These are phyloP conservation scores for Myriangium duriaei DNA, from an alignment of 2,329 filamentous ascomycete genomes.

Conservation along the genomic window DNA sequence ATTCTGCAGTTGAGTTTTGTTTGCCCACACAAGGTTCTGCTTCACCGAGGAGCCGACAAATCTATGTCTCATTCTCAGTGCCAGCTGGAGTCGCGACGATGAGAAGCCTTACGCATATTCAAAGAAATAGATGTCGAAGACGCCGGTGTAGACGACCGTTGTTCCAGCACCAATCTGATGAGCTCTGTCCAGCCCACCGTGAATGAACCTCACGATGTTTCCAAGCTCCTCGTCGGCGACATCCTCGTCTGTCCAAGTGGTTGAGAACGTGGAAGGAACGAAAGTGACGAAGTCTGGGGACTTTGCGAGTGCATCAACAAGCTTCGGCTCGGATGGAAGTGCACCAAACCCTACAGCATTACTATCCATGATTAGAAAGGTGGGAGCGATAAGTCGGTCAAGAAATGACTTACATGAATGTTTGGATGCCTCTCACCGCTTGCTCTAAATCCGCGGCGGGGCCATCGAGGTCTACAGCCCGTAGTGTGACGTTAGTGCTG, in stretches of 20 bases:
- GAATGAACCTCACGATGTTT: background rate
- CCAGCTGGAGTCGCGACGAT: too few relatives aligned
- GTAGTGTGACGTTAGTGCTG: too few relatives aligned
- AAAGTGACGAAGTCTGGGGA: constrained; percentile 8
- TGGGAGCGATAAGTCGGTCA: too few relatives aligned
- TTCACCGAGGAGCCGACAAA: constrained; percentile 8
- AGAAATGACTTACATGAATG: background rate
- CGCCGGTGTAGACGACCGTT: background rate
- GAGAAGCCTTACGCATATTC: background rate
- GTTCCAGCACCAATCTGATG: background rate
- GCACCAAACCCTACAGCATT: constrained; percentile 7
- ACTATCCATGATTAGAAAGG: constrained; percentile 1
- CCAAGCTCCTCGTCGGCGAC: background rate
- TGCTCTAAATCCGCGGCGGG: too few relatives aligned
- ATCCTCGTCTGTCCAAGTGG: constrained; percentile 6
- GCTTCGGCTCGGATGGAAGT: constrained; percentile 3
- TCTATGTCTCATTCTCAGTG: too few relatives aligned
- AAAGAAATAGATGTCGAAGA: background rate
- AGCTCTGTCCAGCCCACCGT: background rate
- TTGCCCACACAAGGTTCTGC: constrained; percentile 2
- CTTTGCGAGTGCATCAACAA: constrained; percentile 4
- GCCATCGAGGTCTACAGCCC: too few relatives aligned
- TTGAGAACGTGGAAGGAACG: constrained; percentile 6
- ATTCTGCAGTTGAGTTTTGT: constrained; percentile 4
- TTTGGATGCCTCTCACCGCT: background rate